Evolutionary conservation across 495 filamentous ascomycete species (phyloP).

Genomic region (Podospora anserina): DNA sequence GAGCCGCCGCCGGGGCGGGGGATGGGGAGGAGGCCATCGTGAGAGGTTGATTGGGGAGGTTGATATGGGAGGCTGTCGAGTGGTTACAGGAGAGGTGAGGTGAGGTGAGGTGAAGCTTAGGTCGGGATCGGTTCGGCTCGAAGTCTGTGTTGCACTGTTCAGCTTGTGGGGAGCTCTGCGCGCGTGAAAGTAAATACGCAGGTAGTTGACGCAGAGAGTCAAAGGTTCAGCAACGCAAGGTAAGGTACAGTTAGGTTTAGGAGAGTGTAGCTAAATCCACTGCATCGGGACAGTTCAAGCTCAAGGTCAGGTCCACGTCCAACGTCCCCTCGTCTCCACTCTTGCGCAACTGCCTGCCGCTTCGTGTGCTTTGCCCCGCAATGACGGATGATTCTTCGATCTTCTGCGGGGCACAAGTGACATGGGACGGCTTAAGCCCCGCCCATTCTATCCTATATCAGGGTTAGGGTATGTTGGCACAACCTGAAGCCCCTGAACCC

Average conservation of each 20-base stretch:
- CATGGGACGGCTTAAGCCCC: not conserved
- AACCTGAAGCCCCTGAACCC: not conserved
- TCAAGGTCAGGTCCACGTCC: not conserved
- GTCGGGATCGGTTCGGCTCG: not conserved
- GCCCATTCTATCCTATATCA: not conserved
- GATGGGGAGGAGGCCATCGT: slow-evolving; percentile 11
- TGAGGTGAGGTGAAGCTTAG: not conserved
- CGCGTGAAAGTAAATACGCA: not conserved
- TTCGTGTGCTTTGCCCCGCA: not conserved
- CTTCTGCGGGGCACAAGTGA: not conserved
- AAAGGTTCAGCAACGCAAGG: not conserved
- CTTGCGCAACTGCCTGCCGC: not conserved
- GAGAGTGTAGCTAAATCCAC: not conserved
- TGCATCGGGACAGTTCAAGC: not conserved
- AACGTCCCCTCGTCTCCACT: not conserved
- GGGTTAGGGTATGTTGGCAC: not conserved
- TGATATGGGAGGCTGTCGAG: not conserved
- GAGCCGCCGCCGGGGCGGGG: not conserved
- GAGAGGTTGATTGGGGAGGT: not conserved
- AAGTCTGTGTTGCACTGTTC: not conserved
- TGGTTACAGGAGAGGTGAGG: not conserved
- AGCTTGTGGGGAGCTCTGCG: not conserved
- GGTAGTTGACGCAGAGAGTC: no score
- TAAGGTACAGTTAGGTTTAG: not conserved
- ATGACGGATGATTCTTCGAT: not conserved